Evolutionary conservation across 768 basidiomycete species (phyloP).

Genomic region (Boletus coccyginus): DNA sequence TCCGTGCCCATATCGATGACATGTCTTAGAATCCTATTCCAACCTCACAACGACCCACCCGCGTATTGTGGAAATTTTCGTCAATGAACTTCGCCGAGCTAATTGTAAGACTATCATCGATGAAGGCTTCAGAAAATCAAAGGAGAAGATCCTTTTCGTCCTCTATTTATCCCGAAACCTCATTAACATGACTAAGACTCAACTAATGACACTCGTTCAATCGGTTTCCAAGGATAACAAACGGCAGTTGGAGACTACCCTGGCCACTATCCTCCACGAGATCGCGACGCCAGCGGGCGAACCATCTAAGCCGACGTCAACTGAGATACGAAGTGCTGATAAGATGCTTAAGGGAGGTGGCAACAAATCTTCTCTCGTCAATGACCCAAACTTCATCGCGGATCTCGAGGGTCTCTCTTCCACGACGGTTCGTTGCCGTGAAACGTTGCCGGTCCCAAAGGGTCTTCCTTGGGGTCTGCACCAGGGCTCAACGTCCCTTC

Average conservation of each 20-base stretch:
- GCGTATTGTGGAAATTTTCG: conserved; percentile 15
- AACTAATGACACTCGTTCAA: conserved; percentile 10
- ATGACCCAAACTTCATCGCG: conserved; percentile 20
- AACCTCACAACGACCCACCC: conserved; percentile 15
- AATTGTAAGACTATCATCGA: conserved; percentile 16
- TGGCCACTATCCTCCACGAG: conserved; percentile 18
- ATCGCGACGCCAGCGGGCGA: not conserved
- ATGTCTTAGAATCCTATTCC: conserved; percentile 15
- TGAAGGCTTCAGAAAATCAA: conserved; percentile 21
- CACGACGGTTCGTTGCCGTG: conserved; percentile 60
- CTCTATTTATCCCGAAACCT: conserved; percentile 16
- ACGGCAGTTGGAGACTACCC: conserved; percentile 4
- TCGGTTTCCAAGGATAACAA: conserved; percentile 15
- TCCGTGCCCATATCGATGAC: not conserved
- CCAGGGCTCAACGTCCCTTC: conserved; percentile 28
- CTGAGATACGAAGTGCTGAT: conserved; percentile 13
- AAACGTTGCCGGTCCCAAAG: conserved; percentile 45
- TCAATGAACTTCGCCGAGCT: conserved; percentile 15
- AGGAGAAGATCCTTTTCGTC: conserved; percentile 21
- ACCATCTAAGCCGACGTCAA: conserved; percentile 8
- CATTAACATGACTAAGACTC: conserved; percentile 10
- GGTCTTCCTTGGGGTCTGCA: conserved; percentile 38
- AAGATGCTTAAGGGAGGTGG: conserved; percentile 22
- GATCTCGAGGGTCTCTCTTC: conserved; percentile 18
- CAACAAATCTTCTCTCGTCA: conserved; percentile 17